Base-by-base conservation (phyloP, 352 stramenopile genomes). In the Phytophthora pluvialis region DNA sequence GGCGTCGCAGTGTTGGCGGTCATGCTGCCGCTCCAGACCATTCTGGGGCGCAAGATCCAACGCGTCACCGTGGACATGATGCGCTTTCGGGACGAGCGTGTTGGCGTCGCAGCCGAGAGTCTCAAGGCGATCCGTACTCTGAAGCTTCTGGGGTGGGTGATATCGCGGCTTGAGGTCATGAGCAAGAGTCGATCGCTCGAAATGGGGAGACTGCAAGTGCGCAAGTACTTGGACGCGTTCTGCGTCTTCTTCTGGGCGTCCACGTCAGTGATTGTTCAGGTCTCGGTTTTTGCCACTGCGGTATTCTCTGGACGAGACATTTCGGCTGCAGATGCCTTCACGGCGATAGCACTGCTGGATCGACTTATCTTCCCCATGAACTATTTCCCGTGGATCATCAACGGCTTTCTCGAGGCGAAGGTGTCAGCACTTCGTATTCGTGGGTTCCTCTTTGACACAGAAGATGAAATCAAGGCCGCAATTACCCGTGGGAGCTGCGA, bases 201-300 rank as follows among this genome's bases (percentile, higher is more conserved):
- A 64, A 86, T 97, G 61, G 64, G 62, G 1, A 73, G 74, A n/a
- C 69, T 97, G 10, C 72, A 68, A 16, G 65, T 86, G 12, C 86
- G 90, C 56, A 97, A 97, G 73, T 96, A 95, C 50, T 53, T 97
- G 18, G 90, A 97, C 45, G 87, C 90, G 4, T 80, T 93, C 26
- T 97, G 91, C 54, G 91, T 97, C 3, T 97, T 96, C 57, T 95
- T 97, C 65, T 97, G 89, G 89, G 90, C 88, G 3, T 90, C 87
- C 2, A 97, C 88, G 3, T 90, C 91, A 7, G 86, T 96, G 33
- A 78, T 97, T 38, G 88, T 97, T 16, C 89, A 94, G 60, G 89
- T 90, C 0, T 83, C 82, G 0, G 91, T 96, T 7, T 97, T 97
- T 46, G 70, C 77, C 2, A 82, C 81, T 11, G 75, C 95, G 6